Evolutionary conservation across 106 monocot genomes (phyloP).

Genomic region (Ottelia alismoides): DNA sequence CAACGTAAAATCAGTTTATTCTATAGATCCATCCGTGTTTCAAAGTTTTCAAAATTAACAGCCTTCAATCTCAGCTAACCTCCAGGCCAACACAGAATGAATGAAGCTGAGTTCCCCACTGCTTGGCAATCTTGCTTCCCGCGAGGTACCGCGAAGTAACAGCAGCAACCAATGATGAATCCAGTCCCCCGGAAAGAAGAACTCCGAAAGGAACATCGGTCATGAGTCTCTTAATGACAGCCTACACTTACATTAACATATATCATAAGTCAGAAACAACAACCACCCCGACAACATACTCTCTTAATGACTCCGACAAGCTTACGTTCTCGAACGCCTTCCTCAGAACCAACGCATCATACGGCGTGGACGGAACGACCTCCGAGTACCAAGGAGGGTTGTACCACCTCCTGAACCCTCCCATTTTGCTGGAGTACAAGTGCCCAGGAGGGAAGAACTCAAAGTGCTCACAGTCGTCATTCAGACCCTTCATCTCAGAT

Average conservation of each 20-base stretch:
- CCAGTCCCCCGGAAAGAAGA: constrained; percentile 59
- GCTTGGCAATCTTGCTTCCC: constrained; percentile 40
- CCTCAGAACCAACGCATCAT: constrained; percentile 56
- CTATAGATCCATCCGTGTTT: too few relatives aligned
- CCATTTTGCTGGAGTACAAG: constrained; percentile 64
- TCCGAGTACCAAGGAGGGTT: constrained; percentile 64
- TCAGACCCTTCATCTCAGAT: constrained; percentile 82
- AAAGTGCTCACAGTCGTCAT: constrained; percentile 76
- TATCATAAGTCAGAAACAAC: background rate
- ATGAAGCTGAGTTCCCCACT: constrained; percentile 56
- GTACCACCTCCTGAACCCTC: constrained; percentile 61
- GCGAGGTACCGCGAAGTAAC: constrained; percentile 48
- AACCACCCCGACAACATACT: background rate
- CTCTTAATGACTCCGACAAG: background rate
- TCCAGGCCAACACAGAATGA: constrained; percentile 65
- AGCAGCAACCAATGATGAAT: constrained; percentile 64
- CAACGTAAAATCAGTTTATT: too few relatives aligned
- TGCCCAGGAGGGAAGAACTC: constrained; percentile 71
- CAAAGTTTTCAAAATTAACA: background rate
- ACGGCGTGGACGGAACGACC: constrained; percentile 40
- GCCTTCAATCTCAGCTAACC: constrained; percentile 28
- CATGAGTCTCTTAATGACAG: constrained; percentile 74
- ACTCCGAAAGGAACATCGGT: constrained; percentile 83
- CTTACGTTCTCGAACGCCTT: constrained; percentile 76
- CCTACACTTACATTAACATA: constrained; percentile 8